These are phyloP conservation scores for Ilex aquifolium DNA, from an alignment of 257 asterid genomes.

Conservation along the genomic window DNA sequence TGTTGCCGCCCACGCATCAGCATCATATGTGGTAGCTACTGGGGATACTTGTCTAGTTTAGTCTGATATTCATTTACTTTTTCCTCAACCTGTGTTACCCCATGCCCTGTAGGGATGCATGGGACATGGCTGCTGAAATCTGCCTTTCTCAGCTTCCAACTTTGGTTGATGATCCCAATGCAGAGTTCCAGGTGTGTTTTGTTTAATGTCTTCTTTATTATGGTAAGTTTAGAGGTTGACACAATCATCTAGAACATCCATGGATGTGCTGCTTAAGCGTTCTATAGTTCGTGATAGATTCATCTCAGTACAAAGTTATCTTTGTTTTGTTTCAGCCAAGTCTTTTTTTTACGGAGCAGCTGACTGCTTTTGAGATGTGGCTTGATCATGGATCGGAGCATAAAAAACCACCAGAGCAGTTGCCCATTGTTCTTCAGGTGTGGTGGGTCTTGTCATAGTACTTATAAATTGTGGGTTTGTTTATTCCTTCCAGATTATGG, in stretches of 20 bases:
- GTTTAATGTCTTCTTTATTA: not conserved
- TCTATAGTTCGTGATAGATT: not conserved
- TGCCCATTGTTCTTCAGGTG: conserved; percentile 99
- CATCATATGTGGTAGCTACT: conserved; percentile 93
- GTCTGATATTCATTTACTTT: conserved; percentile 8
- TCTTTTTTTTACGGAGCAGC: conserved; percentile 71
- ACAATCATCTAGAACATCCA: not conserved
- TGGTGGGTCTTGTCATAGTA: conserved; percentile 15
- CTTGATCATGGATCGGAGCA: conserved; percentile 98
- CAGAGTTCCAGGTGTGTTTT: conserved; percentile 78
- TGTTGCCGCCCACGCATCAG: conserved; percentile 95
- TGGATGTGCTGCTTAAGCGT: not conserved
- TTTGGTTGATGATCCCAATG: conserved; percentile 84
- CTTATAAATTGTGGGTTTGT: conserved; percentile 6
- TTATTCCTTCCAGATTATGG: conserved; percentile 2
- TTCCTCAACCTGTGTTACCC: conserved; percentile 10
- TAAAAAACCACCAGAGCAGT: conserved; percentile 95
- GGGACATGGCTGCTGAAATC: conserved; percentile 99
- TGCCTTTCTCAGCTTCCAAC: conserved; percentile 97
- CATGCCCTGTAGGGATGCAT: conserved; percentile 78
- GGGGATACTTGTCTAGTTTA: conserved; percentile 7
- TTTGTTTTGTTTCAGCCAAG: conserved; percentile 64
- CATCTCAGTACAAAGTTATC: not conserved
- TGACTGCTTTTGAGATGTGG: conserved; percentile 99
- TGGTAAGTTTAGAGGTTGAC: not conserved